Percentiles rank a stretch among this genome's conserved stretches.
phyloP scores from a whole-genome alignment of 1,139 yeast species.

The Candida tropicalis region DNA sequence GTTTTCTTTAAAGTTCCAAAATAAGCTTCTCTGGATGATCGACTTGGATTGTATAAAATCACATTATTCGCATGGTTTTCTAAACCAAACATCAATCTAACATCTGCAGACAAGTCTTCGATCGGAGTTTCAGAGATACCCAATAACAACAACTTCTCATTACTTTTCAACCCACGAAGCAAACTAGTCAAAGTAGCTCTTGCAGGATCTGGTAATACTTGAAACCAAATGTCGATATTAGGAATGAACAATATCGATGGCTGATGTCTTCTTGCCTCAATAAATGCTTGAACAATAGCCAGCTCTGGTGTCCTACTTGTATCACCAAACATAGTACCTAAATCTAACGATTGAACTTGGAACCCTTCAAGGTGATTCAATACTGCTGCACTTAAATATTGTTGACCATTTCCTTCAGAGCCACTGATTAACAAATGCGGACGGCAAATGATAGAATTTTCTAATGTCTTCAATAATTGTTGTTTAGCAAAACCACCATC shows the following conservation, averaged over 20 bases:
- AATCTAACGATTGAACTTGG: conserved; percentile 83
- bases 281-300: conserved; percentile 77
- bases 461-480: conserved; percentile 59
- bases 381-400: conserved; percentile 81
- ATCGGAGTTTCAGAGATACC: conserved; percentile 66
- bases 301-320: conserved; percentile 84
- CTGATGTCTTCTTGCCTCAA: conserved; percentile 87
- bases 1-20: conserved; percentile 61
- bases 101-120: conserved; percentile 37
- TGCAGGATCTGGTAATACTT: conserved; percentile 68
- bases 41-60: conserved; percentile 44
- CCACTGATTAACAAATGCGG: conserved; percentile 84
- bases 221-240: conserved; percentile 76
- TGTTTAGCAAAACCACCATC: conserved; percentile 75
- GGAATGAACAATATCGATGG: conserved; percentile 89
- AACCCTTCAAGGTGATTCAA: conserved; percentile 86
- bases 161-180: conserved; percentile 66
- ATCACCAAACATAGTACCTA: conserved; percentile 78
- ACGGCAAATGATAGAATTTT: conserved; percentile 71
- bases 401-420: conserved; percentile 83
- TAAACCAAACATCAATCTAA: conserved; percentile 56
- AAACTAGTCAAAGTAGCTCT: conserved; percentile 72
- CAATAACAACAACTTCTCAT: conserved; percentile 74
- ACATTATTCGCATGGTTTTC: conserved; percentile 48
- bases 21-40: conserved; percentile 46